Evolutionary conservation across 2,329 filamentous ascomycete genomes (phyloP), one percentile per base, ranked within the genome.

Genomic region (Neoscytalidium dimidiatum): DNA sequence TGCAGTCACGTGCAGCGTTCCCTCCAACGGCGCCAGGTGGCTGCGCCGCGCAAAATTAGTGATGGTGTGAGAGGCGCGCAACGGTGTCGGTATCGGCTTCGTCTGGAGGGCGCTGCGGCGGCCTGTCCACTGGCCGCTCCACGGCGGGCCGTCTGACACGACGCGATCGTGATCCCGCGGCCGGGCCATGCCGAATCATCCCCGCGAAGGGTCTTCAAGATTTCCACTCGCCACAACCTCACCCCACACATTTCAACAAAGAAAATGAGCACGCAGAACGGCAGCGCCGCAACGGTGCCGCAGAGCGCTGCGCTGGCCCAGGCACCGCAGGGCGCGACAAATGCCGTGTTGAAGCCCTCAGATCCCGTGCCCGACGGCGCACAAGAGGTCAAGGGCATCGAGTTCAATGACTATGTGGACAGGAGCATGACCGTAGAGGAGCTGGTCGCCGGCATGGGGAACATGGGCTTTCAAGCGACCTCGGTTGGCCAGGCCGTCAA

Each of bases 321-420:
- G 26, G 80, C 80, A 53, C 82, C 82, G 14, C 69, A 76, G 7
- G 77, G 74, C 69, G 82, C 81, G 68, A 92, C 89, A 53, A 88
- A 91, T 76, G 94, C 94, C 31, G 94, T 98, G 52, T 84, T 98
- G 60, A 90, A 94, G 70, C 85, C 90, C 57, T 97, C 94, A 1
- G 89, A 91, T 65, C 90, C 92, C 63, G 88, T 97, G 75, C 92
- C 94, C 17, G 85, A 88, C 63, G 90, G 85, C 52, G 87, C 92
- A n/a, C 88, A 89, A 69, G 86, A 92, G 75, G 94, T 99, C 38
- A 87, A 91, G 75, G 95, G 97, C 72, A 86, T 98, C 67, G 94
- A 99, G 75, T 99, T 98, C 80, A 90, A 97, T 81, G 84, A 90
- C 61, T 87, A 93, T 78, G 88, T 88, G 66, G 85, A 87, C 41